phyloP scores from a whole-genome alignment of 2,329 filamentous ascomycete genomes.

The Fusarium duplospermum region DNA sequence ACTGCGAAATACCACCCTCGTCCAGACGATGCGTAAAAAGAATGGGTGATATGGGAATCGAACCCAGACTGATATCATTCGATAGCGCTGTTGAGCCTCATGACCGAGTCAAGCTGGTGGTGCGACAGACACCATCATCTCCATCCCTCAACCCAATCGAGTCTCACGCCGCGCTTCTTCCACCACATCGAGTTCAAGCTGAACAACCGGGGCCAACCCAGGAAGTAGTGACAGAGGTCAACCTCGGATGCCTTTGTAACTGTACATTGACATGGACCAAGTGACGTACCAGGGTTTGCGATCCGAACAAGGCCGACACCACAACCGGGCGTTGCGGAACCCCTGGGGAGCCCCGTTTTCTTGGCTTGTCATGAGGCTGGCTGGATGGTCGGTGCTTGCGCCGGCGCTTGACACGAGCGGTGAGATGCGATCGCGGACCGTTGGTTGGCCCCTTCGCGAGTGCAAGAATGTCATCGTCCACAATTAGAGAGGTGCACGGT shows the following conservation, averaged over 20 bases:
- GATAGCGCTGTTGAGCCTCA: accelerated
- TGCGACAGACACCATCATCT: neutral
- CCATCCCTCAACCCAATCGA: neutral
- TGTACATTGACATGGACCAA: neutral
- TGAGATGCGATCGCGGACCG: constrained; percentile 21
- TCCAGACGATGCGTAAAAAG: neutral
- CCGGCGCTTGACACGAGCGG: constrained; percentile 16
- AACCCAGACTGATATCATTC: neutral
- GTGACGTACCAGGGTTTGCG: constrained; percentile 17
- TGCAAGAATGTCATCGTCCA: constrained; percentile 26
- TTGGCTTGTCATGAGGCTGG: constrained; percentile 11
- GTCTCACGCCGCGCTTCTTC: neutral
- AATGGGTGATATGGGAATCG: constrained; percentile 34
- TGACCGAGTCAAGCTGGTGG: neutral
- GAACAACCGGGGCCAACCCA: neutral
- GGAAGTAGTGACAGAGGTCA: neutral
- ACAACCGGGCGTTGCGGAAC: constrained; percentile 9
- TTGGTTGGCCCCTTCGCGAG: constrained; percentile 15
- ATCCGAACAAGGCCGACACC: constrained; percentile 4
- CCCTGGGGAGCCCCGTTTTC: neutral
- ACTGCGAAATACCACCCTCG: neutral
- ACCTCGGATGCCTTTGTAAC: neutral
- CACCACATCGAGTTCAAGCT: neutral
- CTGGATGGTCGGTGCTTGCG: constrained; percentile 9
- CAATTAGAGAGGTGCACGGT: neutral